These are phyloP conservation scores for Thoreauomyces humboldtii DNA, from an alignment of 192 early-diverging fungal genomes.

Conservation along the genomic window DNA sequence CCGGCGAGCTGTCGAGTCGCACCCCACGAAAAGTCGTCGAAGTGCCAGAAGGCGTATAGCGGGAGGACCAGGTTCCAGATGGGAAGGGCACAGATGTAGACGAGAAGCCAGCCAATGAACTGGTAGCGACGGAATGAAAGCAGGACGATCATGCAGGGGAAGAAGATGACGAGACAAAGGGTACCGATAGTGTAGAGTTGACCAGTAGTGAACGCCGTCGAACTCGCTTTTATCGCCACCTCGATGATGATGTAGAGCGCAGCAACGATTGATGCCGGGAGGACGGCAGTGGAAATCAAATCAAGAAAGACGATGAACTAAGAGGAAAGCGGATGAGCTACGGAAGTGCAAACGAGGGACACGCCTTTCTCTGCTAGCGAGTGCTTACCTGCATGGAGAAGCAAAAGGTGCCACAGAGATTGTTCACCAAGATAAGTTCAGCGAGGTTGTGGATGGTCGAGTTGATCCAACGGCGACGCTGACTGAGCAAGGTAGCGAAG, in stretches of 20 bases:
- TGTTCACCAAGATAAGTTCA: constrained; percentile 79
- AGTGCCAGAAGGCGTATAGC: constrained; percentile 63
- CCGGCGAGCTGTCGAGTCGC: constrained; percentile 13
- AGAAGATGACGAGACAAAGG: constrained; percentile 68
- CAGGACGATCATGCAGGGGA: constrained; percentile 84
- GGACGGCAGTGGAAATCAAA: constrained; percentile 79
- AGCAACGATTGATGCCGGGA: constrained; percentile 81
- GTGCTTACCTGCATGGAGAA: constrained; percentile 80
- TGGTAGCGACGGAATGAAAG: constrained; percentile 73
- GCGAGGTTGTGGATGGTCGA: constrained; percentile 94
- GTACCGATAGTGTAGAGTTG: constrained; percentile 51
- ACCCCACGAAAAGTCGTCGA: constrained; percentile 51
- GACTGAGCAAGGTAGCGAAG: constrained; percentile 78
- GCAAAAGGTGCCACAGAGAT: constrained; percentile 95
- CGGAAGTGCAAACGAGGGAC: too few species aligned
- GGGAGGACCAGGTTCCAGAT: constrained; percentile 91
- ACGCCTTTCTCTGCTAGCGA: neutral
- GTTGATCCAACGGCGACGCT: constrained; percentile 96
- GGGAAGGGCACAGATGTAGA: constrained; percentile 74
- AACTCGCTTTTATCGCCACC: neutral
- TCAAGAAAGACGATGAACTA: constrained; percentile 51
- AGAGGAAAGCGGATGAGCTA: neutral
- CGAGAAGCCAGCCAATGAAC: constrained; percentile 85
- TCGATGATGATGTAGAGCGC: constrained; percentile 66
- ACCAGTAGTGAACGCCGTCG: neutral